Evolutionary conservation across 257 asterid species (phyloP).

Genomic region (Solanum chiquidenum): DNA sequence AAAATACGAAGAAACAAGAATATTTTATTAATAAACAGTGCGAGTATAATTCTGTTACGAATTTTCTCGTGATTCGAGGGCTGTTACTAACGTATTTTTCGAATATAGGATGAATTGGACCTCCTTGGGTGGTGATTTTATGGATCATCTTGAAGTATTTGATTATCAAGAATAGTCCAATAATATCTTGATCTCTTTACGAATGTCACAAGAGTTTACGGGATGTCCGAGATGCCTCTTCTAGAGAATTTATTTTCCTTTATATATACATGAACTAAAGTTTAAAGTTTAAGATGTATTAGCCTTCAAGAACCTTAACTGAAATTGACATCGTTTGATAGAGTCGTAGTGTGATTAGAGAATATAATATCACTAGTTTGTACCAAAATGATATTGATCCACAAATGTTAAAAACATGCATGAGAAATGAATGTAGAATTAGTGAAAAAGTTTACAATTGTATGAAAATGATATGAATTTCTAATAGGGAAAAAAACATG

Average conservation of each 20-base stretch:
- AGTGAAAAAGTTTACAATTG: background rate
- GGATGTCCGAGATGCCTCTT: background rate
- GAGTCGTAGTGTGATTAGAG: background rate
- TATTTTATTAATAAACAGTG: no score
- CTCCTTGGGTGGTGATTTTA: no score
- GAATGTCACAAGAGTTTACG: background rate
- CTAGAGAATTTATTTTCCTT: background rate
- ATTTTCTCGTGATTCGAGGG: no score
- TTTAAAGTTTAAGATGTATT: no score
- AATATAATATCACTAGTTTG: background rate
- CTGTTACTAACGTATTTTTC: no score
- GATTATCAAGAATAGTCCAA: no score
- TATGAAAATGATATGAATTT: background rate
- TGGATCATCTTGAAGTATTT: background rate
- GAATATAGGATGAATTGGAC: no score
- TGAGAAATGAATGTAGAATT: background rate
- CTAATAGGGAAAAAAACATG: background rate
- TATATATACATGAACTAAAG: no score
- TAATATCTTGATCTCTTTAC: no score
- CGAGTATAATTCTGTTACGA: no score
- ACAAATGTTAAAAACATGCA: background rate
- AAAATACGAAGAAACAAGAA: no score
- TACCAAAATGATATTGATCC: background rate
- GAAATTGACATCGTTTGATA: background rate
- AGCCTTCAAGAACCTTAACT: background rate